Evolutionary conservation across 139 green algal species (phyloP).

Genomic region (Penium margaritaceum): DNA sequence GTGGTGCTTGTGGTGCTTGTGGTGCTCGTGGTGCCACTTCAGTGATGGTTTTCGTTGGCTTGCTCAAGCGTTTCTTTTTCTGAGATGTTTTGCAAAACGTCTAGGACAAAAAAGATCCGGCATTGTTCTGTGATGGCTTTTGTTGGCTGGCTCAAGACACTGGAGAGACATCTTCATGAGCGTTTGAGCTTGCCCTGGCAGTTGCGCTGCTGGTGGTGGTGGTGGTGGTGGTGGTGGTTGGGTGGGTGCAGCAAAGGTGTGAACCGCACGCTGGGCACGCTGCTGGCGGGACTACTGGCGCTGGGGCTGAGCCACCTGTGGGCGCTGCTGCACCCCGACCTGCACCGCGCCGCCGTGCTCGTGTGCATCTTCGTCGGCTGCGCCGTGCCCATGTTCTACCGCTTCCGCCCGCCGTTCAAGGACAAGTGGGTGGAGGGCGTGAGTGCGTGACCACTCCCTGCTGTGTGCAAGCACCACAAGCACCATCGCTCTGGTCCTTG

Average conservation of each 20-base stretch:
- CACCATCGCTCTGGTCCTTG: too few species aligned
- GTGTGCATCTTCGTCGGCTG: conserved; percentile 6
- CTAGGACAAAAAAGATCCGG: background rate
- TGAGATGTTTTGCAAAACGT: background rate
- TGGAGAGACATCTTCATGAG: background rate
- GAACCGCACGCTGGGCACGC: conserved; percentile 34
- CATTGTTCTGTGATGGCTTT: background rate
- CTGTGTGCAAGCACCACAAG: too few species aligned
- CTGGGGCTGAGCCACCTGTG: conserved; percentile 24
- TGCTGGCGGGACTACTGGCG: conserved; percentile 22
- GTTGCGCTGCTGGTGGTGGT: background rate
- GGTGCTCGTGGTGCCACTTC: too few species aligned
- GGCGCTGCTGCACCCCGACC: background rate
- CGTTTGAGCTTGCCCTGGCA: background rate
- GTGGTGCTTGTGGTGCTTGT: too few species aligned
- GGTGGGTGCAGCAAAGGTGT: conserved; percentile 31
- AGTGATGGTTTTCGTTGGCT: conserved; percentile 10
- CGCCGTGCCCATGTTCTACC: conserved; percentile 30
- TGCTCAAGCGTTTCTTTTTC: background rate
- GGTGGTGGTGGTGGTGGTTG: background rate
- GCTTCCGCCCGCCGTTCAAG: conserved; percentile 36
- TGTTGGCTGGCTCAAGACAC: background rate
- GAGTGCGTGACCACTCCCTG: background rate
- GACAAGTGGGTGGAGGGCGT: conserved; percentile 7
- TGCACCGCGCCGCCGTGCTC: conserved; percentile 36